Percentiles rank a stretch among this genome's conserved stretches.
phyloP scores from a whole-genome alignment of 192 early-diverging fungal species.

The Rhizophagus prolifer region DNA sequence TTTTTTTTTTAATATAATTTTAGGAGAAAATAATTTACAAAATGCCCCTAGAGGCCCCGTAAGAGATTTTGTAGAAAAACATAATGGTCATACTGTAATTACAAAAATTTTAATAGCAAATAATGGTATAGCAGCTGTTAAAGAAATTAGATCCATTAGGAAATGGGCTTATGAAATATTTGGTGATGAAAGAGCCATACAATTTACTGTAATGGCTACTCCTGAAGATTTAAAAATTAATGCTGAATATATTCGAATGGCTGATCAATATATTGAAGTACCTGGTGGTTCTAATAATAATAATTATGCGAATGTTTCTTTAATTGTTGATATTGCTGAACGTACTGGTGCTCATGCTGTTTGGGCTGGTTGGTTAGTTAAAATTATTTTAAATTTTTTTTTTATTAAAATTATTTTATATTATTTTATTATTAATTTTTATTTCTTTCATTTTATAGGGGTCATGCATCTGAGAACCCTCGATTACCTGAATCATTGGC shows the following conservation, averaged over 20 bases:
- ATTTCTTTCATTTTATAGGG: conserved; percentile 49
- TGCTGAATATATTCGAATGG: conserved; percentile 99
- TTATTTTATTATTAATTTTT: too few relatives aligned
- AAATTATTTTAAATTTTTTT: too few relatives aligned
- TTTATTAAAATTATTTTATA: too few relatives aligned
- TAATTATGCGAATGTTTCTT: conserved; percentile 98
- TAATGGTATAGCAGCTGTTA: conserved; percentile 99
- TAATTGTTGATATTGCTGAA: conserved; percentile 98
- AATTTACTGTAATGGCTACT: conserved; percentile 98
- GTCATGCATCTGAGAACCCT: conserved; percentile 98
- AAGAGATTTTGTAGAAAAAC: conserved; percentile 73
- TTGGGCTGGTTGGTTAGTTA: conserved; percentile 89
- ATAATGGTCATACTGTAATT: conserved; percentile 85
- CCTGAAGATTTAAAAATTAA: conserved; percentile 97
- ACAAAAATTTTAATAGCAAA: conserved; percentile 97
- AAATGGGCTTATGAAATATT: conserved; percentile 99
- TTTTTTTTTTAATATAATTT: neutral
- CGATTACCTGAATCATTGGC: conserved; percentile 89
- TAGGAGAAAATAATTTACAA: conserved; percentile 71
- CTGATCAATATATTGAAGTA: conserved; percentile 97
- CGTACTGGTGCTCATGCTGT: conserved; percentile 92
- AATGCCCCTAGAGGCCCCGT: conserved; percentile 63
- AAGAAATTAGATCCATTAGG: conserved; percentile 96
- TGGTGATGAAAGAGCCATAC: conserved; percentile 92
- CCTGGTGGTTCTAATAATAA: conserved; percentile 98